Evolutionary conservation across 257 asterid genomes (phyloP).

Genomic region (Voacanga thouarsii): DNA sequence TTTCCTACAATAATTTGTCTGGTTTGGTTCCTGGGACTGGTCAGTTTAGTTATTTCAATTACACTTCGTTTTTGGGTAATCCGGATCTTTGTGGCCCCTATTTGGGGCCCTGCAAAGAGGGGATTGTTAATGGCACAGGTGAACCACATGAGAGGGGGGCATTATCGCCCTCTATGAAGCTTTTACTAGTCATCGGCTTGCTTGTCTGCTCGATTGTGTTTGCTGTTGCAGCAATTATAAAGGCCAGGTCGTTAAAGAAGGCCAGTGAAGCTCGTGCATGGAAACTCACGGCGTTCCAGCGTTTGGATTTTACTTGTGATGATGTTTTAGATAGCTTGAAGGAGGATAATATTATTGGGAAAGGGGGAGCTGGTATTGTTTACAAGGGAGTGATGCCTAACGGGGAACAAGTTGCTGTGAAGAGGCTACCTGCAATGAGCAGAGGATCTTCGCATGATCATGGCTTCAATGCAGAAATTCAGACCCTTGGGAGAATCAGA

Average conservation of each 20-base stretch:
- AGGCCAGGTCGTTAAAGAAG: slow-evolving; percentile 79
- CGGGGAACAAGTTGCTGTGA: slow-evolving; percentile 84
- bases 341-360: slow-evolving; percentile 89
- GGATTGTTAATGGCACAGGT: slow-evolving; percentile 42
- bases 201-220: slow-evolving; percentile 85
- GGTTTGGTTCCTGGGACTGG: slow-evolving; percentile 93
- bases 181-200: slow-evolving; percentile 72
- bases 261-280: slow-evolving; percentile 80
- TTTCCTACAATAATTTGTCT: slow-evolving; percentile 81
- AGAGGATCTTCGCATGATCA: slow-evolving; percentile 92
- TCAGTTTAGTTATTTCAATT: slow-evolving; percentile 83
- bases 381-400: slow-evolving; percentile 76
- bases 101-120: slow-evolving; percentile 80
- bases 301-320: slow-evolving; percentile 77
- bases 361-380: slow-evolving; percentile 96
- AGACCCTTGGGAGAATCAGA: slow-evolving; percentile 90
- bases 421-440: slow-evolving; percentile 77
- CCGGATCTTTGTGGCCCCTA: slow-evolving; percentile 89
- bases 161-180: slow-evolving; percentile 78
- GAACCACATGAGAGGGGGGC: slow-evolving; percentile 57
- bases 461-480: slow-evolving; percentile 94
- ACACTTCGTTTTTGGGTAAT: slow-evolving; percentile 82
- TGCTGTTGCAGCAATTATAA: slow-evolving; percentile 81
- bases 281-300: slow-evolving; percentile 96
- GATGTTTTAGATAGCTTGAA: slow-evolving; percentile 79